A percentile compares a stretch with the other conserved stretches of the same genome.
Evolutionary conservation across 2,329 filamentous ascomycete species (phyloP).

Genomic region (Pezicula carpinea): DNA sequence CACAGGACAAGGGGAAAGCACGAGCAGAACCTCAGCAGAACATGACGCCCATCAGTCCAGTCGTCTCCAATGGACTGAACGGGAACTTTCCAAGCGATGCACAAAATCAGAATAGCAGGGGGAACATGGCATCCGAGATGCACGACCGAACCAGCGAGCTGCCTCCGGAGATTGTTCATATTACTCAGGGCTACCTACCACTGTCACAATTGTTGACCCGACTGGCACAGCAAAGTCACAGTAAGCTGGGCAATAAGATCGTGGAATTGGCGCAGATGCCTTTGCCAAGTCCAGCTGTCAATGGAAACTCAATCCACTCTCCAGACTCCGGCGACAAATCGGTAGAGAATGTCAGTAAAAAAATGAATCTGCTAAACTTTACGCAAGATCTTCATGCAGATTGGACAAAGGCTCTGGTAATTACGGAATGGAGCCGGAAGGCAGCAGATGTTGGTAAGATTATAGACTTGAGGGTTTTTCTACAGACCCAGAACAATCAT

Average conservation of each 20-base stretch:
- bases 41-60: conserved; percentile 23
- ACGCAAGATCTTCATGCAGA: conserved; percentile 74
- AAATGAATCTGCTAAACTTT: conserved; percentile 69
- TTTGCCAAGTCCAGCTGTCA: conserved; percentile 45
- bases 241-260: conserved; percentile 68
- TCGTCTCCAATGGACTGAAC: conserved; percentile 23
- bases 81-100: conserved; percentile 13
- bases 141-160: conserved; percentile 49
- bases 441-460: conserved; percentile 76
- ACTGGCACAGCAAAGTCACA: conserved; percentile 78
- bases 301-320: conserved; percentile 43
- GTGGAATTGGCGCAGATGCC: conserved; percentile 66
- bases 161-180: conserved; percentile 62
- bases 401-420: conserved; percentile 89
- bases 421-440: conserved; percentile 84
- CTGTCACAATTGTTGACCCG: conserved; percentile 71
- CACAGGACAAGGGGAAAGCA: conserved; percentile 27
- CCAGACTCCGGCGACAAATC: conserved; percentile 50
- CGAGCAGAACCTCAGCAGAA: conserved; percentile 23
- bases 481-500: conserved; percentile 56
- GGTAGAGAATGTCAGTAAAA: conserved; percentile 68
- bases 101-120: conserved; percentile 13
- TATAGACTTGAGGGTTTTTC: conserved; percentile 79
- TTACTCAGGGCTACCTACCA: conserved; percentile 71
- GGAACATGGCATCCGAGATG: conserved; percentile 19